Conservation (phyloP, 371 early-diverging fungal genomes). For the Syncephalis plumigaleata region DNA sequence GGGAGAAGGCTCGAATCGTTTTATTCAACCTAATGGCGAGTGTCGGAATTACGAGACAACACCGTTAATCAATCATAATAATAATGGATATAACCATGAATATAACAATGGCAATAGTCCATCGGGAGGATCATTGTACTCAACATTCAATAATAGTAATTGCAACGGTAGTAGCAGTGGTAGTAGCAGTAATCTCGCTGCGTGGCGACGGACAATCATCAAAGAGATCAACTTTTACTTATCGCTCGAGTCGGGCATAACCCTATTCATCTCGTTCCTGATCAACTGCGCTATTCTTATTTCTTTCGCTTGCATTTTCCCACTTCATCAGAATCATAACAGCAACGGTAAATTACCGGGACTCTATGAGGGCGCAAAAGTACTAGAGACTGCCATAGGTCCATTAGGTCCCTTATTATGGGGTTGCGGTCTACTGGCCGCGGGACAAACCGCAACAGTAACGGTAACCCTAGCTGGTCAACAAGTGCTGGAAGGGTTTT, state of each 20-base stretch:
- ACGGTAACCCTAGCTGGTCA: slow-evolving; percentile 61
- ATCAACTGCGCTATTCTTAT: slow-evolving; percentile 57
- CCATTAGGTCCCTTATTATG: slow-evolving; percentile 36
- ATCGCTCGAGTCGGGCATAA: slow-evolving; percentile 39
- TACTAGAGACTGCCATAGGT: slow-evolving; percentile 33
- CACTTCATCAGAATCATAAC: slow-evolving; percentile 11
- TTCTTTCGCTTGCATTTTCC: slow-evolving; percentile 49
- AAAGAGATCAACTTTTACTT: slow-evolving; percentile 52
- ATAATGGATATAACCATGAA: slow-evolving; percentile 12
- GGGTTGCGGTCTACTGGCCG: slow-evolving; percentile 47
- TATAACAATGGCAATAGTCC: too few relatives aligned
- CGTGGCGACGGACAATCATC: slow-evolving; percentile 5
- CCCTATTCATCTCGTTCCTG: slow-evolving; percentile 40
- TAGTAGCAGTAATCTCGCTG: too few relatives aligned
- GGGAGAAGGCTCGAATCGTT: too few relatives aligned
- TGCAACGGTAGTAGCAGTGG: too few relatives aligned
- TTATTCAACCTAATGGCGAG: too few relatives aligned
- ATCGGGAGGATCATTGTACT: too few relatives aligned
- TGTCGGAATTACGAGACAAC: slow-evolving; percentile 5
- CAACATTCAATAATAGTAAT: too few relatives aligned
- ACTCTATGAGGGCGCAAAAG: slow-evolving; percentile 40
- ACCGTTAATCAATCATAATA: slow-evolving; percentile 4
- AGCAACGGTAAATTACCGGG: slow-evolving; percentile 16
- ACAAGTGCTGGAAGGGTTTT: slow-evolving; percentile 57
- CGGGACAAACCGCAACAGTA: slow-evolving; percentile 52